Conservation (phyloP, 2,329 filamentous ascomycete genomes). For the Pseudonectria buxi region DNA sequence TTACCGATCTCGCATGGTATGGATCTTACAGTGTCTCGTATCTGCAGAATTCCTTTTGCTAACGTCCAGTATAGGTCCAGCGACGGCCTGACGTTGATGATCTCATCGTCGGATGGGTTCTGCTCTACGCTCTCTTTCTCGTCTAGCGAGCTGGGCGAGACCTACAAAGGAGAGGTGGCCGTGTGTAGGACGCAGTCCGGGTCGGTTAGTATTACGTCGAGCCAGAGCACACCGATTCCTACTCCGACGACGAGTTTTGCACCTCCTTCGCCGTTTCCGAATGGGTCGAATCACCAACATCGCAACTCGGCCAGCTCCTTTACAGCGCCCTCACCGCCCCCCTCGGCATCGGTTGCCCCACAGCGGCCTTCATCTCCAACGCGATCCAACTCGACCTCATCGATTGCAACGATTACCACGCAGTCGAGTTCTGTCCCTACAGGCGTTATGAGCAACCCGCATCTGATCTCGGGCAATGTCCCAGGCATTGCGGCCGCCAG, state of each 20-base stretch:
- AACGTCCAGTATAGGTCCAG: constrained; percentile 35
- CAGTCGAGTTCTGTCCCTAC: constrained; percentile 43
- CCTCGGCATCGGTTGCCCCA: constrained; percentile 50
- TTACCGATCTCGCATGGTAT: constrained; percentile 93
- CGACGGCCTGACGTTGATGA: constrained; percentile 58
- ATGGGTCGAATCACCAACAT: constrained; percentile 44
- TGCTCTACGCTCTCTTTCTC: constrained; percentile 86
- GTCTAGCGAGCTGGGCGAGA: constrained; percentile 75
- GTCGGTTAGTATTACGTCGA: constrained; percentile 40
- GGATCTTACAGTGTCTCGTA: constrained; percentile 23
- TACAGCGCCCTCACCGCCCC: constrained; percentile 49
- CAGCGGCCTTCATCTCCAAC: constrained; percentile 71
- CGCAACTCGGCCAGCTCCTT: constrained; percentile 53
- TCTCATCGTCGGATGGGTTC: constrained; percentile 98
- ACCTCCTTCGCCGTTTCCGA: constrained; percentile 52
- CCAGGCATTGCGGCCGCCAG: constrained; percentile 70
- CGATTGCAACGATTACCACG: constrained; percentile 69
- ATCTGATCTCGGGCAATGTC: constrained; percentile 69
- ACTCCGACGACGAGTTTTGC: constrained; percentile 61
- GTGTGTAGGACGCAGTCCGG: constrained; percentile 38
- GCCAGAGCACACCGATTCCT: constrained; percentile 61
- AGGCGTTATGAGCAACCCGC: constrained; percentile 66
- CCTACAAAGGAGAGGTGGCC: constrained; percentile 65
- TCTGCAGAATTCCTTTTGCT: constrained; percentile 17
- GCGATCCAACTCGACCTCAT: constrained; percentile 79